Evolutionary conservation across 163 green algal species (phyloP), one percentile per base, ranked within the genome.

Genomic region (Scenedesmus sp.): DNA sequence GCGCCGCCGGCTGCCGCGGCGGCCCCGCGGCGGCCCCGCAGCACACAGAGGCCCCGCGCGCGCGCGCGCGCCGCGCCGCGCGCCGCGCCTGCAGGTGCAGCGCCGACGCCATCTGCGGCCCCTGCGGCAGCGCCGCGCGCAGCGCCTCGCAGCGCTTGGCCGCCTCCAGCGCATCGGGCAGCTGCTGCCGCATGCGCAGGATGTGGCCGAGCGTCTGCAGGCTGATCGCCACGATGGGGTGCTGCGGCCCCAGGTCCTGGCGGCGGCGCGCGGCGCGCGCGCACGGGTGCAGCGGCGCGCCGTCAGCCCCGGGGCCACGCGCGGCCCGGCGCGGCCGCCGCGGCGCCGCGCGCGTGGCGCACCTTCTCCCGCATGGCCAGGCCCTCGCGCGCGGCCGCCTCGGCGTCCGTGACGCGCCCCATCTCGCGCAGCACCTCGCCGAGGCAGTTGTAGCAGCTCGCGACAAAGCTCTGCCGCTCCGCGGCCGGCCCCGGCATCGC

Each of bases 141-240:
- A 81, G 39, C 50, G 51, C 10, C 34, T 63, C 22, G 42, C 74
- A 81, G 47, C 74, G 74, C 63, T 66, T 39, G 2, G 63, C 74
- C 31, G 53, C 74, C 56, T 81, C 63, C 13, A 64, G 60, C 36
- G 74, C 74, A 4, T 11, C 63, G 1, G 53, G 18, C 28, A 81
- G 74, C 63, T 81, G 74, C 74, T 81, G 74, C 22, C 63, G 48
- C 63, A 74, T 50, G 50, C 74, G 74, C 63, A 81, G 63, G 18
- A 75, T 57, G 42, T 66, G 63, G 20, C 48, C 74, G 20, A 81
- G 63, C 22, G 74, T 75, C 63, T 81, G 74, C 34, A 81, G 74
- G 15, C 62, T 75, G 22, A 81, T 73, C 17, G 74, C 62, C 50
- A 81, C 74, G 2, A 65, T 39, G 2, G 48, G 48, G 53, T 81